Evolutionary conservation across 306 rosid species (phyloP).

Genomic region (Rosa multiflora): DNA sequence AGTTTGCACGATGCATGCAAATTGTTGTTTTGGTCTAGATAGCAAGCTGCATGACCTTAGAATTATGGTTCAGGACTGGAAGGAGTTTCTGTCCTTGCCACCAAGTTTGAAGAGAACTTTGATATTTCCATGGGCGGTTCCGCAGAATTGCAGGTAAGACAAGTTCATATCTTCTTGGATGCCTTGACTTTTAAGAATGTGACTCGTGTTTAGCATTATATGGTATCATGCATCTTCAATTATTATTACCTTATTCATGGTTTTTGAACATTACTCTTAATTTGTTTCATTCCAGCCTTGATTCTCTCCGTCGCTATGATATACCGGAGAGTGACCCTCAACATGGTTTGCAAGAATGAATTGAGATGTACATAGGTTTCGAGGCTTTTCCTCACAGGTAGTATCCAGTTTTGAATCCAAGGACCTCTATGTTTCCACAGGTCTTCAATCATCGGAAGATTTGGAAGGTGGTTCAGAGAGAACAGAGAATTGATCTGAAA

Average conservation of each 20-base stretch:
- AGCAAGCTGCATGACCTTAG: constrained; percentile 87
- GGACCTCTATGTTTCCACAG: background rate
- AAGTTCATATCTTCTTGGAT: background rate
- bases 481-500: background rate
- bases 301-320: constrained; percentile 41
- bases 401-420: background rate
- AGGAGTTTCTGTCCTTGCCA: constrained; percentile 65
- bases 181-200: background rate
- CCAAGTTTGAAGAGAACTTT: constrained; percentile 58
- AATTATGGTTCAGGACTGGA: constrained; percentile 90
- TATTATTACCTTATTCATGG: constrained; percentile 13
- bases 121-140: constrained; percentile 75
- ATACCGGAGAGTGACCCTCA: constrained; percentile 25
- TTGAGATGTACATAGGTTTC: background rate
- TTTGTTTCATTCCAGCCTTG: constrained; percentile 52
- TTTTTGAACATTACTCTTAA: constrained; percentile 3
- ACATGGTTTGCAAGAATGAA: constrained; percentile 23
- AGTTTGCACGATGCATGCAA: constrained; percentile 98
- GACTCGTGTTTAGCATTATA: background rate
- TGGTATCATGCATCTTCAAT: background rate
- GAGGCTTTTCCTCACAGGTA: constrained; percentile 2
- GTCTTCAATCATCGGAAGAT: background rate
- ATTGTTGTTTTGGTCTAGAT: constrained; percentile 81
- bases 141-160: constrained; percentile 76
- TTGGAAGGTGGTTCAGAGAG: background rate